Conservation (phyloP, 2,329 filamentous ascomycete species). For the Phyllosticta citriasiana region DNA sequence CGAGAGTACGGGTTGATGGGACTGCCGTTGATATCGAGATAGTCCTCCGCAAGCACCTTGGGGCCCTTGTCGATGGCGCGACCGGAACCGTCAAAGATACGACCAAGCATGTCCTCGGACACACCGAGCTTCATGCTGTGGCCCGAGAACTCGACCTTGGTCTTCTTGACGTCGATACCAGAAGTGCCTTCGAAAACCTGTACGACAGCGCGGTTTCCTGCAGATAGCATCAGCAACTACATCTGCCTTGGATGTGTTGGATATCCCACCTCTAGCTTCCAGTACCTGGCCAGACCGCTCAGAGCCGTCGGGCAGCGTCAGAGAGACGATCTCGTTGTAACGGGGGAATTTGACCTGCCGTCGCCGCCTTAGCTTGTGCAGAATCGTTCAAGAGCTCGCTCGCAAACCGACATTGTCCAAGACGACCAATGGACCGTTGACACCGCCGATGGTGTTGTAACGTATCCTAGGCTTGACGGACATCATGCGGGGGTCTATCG, state of each 20-base stretch:
- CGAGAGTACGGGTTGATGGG: conserved; percentile 97
- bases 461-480: conserved; percentile 61
- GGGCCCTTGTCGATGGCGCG: conserved; percentile 98
- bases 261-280: conserved; percentile 75
- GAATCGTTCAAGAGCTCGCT: not conserved
- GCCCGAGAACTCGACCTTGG: conserved; percentile 93
- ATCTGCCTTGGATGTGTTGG: conserved; percentile 13
- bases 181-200: conserved; percentile 98
- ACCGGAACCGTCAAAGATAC: conserved; percentile 96
- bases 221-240: not conserved
- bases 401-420: conserved; percentile 71
- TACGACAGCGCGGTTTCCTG: conserved; percentile 87
- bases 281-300: conserved; percentile 91
- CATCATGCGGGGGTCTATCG: conserved; percentile 41
- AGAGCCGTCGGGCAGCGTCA: conserved; percentile 92
- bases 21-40: conserved; percentile 96
- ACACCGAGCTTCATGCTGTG: conserved; percentile 97
- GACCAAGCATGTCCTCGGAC: conserved; percentile 98
- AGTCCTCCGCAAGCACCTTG: conserved; percentile 95
- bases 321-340: conserved; percentile 95
- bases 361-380: conserved; percentile 17
- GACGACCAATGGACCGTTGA: conserved; percentile 96
- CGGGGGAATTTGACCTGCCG: conserved; percentile 87
- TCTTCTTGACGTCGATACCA: conserved; percentile 98
- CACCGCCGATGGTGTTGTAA: conserved; percentile 97